Conservation (phyloP, 202 grass and related monocot species). For the Saccharum hybrid region DNA sequence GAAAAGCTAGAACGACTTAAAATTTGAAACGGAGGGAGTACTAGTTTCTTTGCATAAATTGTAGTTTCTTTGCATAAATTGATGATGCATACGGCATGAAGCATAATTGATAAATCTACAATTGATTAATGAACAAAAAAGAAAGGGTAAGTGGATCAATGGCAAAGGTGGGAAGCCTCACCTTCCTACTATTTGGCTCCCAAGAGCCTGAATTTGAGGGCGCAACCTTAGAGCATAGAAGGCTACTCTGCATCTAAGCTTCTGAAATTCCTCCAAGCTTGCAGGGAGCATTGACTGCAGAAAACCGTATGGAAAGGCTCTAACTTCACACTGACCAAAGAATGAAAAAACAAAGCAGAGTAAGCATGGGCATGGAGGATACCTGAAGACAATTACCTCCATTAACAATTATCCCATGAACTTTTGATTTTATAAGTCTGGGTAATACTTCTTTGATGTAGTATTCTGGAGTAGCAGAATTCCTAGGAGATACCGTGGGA, state of each 20-base stretch:
- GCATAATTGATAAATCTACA: constrained; percentile 14
- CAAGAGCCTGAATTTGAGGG: constrained; percentile 79
- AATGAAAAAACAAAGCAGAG: constrained; percentile 30
- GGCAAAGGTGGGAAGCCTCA: constrained; percentile 45
- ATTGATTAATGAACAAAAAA: neutral
- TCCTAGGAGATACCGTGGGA: constrained; percentile 82
- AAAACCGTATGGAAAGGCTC: constrained; percentile 36
- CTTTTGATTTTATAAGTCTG: constrained; percentile 85
- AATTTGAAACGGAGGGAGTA: neutral
- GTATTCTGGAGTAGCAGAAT: constrained; percentile 70
- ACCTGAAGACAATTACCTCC: constrained; percentile 98
- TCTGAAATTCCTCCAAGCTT: constrained; percentile 85
- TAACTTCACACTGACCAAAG: constrained; percentile 36
- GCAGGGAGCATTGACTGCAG: constrained; percentile 77
- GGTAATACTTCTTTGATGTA: constrained; percentile 80
- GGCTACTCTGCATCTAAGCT: constrained; percentile 89
- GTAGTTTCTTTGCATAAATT: neutral
- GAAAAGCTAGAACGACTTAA: neutral
- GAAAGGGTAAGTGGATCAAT: neutral
- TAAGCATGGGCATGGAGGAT: constrained; percentile 39
- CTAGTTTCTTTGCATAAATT: too few relatives aligned
- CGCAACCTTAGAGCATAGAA: constrained; percentile 96
- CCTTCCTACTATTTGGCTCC: constrained; percentile 82
- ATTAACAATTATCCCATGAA: constrained; percentile 83
- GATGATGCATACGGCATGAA: neutral